These are phyloP conservation scores for Aspergillus biplanus DNA, from an alignment of 495 filamentous ascomycete species.

Conservation along the genomic window DNA sequence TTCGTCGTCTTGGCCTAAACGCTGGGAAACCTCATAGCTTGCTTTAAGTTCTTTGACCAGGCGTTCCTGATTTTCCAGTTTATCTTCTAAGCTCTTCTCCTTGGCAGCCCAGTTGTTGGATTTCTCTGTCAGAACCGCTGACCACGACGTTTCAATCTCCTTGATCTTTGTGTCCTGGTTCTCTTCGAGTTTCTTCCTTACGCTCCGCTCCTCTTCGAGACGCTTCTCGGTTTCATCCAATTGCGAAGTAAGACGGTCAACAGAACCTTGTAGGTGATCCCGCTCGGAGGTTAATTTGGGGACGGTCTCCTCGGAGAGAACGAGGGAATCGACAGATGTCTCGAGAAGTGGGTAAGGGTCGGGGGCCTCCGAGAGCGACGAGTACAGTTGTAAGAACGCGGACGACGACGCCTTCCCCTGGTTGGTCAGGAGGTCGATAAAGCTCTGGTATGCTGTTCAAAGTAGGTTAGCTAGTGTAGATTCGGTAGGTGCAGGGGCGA, in stretches of 20 bases:
- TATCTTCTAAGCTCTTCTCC: slow-evolving; percentile 89
- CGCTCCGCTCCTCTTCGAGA: slow-evolving; percentile 71
- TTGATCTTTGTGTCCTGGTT: slow-evolving; percentile 75
- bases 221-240: slow-evolving; percentile 82
- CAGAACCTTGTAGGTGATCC: slow-evolving; percentile 76
- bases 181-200: slow-evolving; percentile 75
- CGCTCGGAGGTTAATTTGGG: slow-evolving; percentile 88
- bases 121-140: slow-evolving; percentile 90
- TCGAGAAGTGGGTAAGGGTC: slow-evolving; percentile 97
- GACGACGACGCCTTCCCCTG: slow-evolving; percentile 91
- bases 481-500: slow-evolving; percentile 10
- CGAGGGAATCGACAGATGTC: slow-evolving; percentile 91
- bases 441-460: slow-evolving; percentile 84
- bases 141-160: slow-evolving; percentile 89
- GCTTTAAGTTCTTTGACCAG: slow-evolving; percentile 94
- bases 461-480: slow-evolving; percentile 12
- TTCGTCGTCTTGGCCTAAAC: slow-evolving; percentile 74
- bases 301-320: slow-evolving; percentile 85
- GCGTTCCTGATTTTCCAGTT: slow-evolving; percentile 90
- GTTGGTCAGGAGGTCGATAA: slow-evolving; percentile 94
- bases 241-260: slow-evolving; percentile 84
- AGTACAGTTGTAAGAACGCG: slow-evolving; percentile 90
- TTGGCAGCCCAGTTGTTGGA: slow-evolving; percentile 95
- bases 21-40: slow-evolving; percentile 93
- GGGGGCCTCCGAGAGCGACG: slow-evolving; percentile 89